These are phyloP conservation scores for Penicillium frequentans DNA, from an alignment of 2,329 filamentous ascomycete genomes.

Conservation along the genomic window DNA sequence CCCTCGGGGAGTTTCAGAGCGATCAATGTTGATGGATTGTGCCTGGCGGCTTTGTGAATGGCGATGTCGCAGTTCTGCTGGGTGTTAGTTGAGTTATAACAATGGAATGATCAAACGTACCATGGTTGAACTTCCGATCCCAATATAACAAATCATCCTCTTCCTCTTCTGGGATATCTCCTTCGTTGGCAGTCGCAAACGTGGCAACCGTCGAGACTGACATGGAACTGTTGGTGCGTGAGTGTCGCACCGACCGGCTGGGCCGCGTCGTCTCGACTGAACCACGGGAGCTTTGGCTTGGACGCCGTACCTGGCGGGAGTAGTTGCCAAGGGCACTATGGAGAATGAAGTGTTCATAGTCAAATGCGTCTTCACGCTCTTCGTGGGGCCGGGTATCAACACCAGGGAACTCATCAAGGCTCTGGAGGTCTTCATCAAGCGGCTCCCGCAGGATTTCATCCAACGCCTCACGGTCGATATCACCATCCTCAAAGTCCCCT, in stretches of 20 bases:
- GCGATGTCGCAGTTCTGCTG: constrained; percentile 28
- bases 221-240: constrained; percentile 57
- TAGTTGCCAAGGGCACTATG: constrained; percentile 82
- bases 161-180: constrained; percentile 30
- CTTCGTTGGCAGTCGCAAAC: constrained; percentile 65
- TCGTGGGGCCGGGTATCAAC: constrained; percentile 74
- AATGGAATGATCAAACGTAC: constrained; percentile 16
- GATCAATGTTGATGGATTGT: constrained; percentile 15
- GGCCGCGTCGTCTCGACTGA: constrained; percentile 54
- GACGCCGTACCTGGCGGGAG: constrained; percentile 32
- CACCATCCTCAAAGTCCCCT: constrained; percentile 43
- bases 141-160: constrained; percentile 44
- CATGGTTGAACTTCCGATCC: constrained; percentile 38
- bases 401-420: constrained; percentile 38
- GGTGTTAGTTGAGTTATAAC: constrained; percentile 4
- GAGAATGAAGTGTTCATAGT: constrained; percentile 94
- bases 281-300: constrained; percentile 42
- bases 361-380: constrained; percentile 90
- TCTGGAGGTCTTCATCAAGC: constrained; percentile 40
- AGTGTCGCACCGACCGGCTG: constrained; percentile 31
- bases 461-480: constrained; percentile 65
- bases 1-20: constrained; percentile 25
- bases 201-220: constrained; percentile 62
- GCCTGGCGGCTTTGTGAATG: constrained; percentile 19
- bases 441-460: constrained; percentile 52